A percentile compares a stretch with the other conserved stretches of the same genome.
Conservation (phyloP, 75 land plant species). For the Larix kaempferi region DNA sequence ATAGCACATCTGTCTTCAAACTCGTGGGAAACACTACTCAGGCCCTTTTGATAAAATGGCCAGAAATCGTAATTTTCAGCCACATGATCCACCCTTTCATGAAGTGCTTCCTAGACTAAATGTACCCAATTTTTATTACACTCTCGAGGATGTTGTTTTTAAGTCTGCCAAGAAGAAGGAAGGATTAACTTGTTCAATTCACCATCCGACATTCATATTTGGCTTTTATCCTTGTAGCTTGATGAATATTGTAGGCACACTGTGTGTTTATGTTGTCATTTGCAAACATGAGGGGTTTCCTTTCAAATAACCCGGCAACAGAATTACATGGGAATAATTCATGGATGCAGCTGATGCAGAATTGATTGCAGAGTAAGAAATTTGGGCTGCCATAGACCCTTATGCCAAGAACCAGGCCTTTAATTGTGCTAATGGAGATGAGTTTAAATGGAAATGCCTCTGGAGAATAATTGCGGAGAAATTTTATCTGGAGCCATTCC, state of each 20-base stretch:
- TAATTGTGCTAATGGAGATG: conserved; percentile 69
- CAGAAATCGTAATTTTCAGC: conserved; percentile 7
- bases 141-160: conserved; percentile 50
- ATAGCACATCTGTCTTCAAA: conserved; percentile 66
- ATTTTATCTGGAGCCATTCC: conserved; percentile 37
- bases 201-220: conserved; percentile 51
- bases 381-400: conserved; percentile 77
- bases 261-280: conserved; percentile 49
- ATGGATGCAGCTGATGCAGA: conserved; percentile 67
- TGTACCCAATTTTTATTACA: conserved; percentile 62
- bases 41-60: conserved; percentile 49
- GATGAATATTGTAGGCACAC: conserved; percentile 47
- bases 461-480: conserved; percentile 66
- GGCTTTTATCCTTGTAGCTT: conserved; percentile 50
- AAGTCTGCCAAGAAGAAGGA: conserved; percentile 29
- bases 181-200: conserved; percentile 56
- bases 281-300: conserved; percentile 18
- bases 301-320: conserved; percentile 47
- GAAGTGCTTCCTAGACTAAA: conserved; percentile 65
- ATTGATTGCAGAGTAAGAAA: conserved; percentile 78
- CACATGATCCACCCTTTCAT: conserved; percentile 57
- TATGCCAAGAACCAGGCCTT: conserved; percentile 70
- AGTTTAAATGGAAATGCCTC: conserved; percentile 65
- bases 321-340: conserved; percentile 47
- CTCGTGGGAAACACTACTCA: conserved; percentile 69